Percentiles rank a stretch among this genome's conserved stretches.
Conservation (phyloP, 495 filamentous ascomycete genomes). For the Ramalina peruviana region DNA sequence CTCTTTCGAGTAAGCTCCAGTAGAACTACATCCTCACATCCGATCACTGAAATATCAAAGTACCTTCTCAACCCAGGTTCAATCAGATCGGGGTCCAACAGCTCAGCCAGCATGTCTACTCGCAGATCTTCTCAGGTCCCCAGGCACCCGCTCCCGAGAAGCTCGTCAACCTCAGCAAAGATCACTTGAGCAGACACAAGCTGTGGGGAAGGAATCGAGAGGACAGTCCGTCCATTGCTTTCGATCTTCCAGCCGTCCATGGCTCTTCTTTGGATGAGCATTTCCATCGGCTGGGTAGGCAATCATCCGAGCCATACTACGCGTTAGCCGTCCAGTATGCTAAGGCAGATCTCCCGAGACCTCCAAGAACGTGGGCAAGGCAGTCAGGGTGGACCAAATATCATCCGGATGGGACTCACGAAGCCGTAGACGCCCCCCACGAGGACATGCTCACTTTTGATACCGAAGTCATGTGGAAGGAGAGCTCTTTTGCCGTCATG, state of each 20-base stretch:
- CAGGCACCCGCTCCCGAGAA: slow-evolving; percentile 44
- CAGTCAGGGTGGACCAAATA: slow-evolving; percentile 94
- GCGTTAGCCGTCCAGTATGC: slow-evolving; percentile 60
- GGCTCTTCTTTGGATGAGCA: slow-evolving; percentile 84
- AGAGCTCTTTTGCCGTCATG: slow-evolving; percentile 86
- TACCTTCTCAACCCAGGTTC: slow-evolving; percentile 49
- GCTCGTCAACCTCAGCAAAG: slow-evolving; percentile 61
- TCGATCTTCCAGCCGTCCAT: slow-evolving; percentile 69
- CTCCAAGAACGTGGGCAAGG: slow-evolving; percentile 66
- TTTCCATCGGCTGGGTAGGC: slow-evolving; percentile 80
- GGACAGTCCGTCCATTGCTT: slow-evolving; percentile 57
- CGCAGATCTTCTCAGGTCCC: slow-evolving; percentile 64
- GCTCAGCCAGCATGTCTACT: slow-evolving; percentile 63
- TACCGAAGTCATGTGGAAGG: slow-evolving; percentile 92
- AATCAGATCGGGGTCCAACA: slow-evolving; percentile 95
- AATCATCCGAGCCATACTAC: slow-evolving; percentile 81
- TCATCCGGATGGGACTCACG: slow-evolving; percentile 50
- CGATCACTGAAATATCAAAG: slow-evolving; percentile 21
- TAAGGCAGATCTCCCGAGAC: slow-evolving; percentile 46
- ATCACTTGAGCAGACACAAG: slow-evolving; percentile 77
- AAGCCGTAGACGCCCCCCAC: slow-evolving; percentile 59
- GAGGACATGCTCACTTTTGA: slow-evolving; percentile 83
- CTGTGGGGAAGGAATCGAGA: slow-evolving; percentile 83
- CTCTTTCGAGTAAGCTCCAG: too few relatives aligned
- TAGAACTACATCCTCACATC: background rate